Evolutionary conservation across 768 basidiomycete genomes (phyloP).

Genomic region (Lactifluus pinguis): DNA sequence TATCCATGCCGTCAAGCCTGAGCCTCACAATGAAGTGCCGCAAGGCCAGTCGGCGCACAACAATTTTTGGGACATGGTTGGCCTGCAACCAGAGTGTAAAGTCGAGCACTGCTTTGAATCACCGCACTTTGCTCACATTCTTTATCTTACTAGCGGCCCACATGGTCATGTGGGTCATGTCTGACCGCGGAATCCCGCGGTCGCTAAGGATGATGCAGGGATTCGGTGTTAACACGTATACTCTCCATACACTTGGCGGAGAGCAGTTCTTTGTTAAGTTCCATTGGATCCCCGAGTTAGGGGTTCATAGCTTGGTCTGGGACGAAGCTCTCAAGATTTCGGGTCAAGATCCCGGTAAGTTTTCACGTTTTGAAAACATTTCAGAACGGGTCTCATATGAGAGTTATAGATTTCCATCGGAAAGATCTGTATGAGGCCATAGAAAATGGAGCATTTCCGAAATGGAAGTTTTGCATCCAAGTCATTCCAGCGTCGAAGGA

Average conservation of each 20-base stretch:
- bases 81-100: conserved; percentile 56
- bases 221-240: conserved; percentile 81
- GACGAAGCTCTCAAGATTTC: conserved; percentile 80
- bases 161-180: conserved; percentile 81
- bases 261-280: conserved; percentile 83
- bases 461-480: conserved; percentile 76
- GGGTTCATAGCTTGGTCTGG: conserved; percentile 79
- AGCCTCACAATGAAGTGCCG: conserved; percentile 76
- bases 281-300: conserved; percentile 74
- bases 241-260: conserved; percentile 56
- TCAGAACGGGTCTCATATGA: neutral
- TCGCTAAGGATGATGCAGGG: conserved; percentile 88
- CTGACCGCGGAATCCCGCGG: conserved; percentile 77
- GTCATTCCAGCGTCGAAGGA: conserved; percentile 60
- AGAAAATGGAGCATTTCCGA: conserved; percentile 55
- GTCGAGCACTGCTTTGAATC: neutral
- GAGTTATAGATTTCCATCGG: conserved; percentile 48
- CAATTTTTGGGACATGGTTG: conserved; percentile 82
- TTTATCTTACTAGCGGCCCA: conserved; percentile 39
- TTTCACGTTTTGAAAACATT: neutral
- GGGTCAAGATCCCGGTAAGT: conserved; percentile 71
- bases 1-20: conserved; percentile 78
- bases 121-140: conserved; percentile 1
- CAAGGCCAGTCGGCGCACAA: conserved; percentile 66
- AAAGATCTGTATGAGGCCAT: conserved; percentile 85